A percentile compares a stretch with the other conserved stretches of the same genome.
These are phyloP conservation scores for Cladophialophora bantiana DNA, from an alignment of 2,329 filamentous ascomycete species.

Conservation along the genomic window DNA sequence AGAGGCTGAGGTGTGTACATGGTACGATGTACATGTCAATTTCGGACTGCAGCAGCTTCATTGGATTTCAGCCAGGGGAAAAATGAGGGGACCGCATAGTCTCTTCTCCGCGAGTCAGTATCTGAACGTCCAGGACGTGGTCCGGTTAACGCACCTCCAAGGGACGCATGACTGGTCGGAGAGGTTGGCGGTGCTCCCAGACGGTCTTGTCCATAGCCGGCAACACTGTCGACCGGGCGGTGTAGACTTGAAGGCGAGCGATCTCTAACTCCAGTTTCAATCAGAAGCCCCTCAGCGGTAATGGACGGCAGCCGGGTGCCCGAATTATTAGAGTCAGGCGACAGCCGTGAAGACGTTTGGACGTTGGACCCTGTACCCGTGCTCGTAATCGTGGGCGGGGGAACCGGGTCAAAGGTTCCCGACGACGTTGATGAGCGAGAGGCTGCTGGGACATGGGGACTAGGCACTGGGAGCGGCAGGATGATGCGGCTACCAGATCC, in stretches of 20 bases:
- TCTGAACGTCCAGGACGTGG: slow-evolving; percentile 18
- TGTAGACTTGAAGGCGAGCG: slow-evolving; percentile 25
- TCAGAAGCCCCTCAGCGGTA: slow-evolving; percentile 34
- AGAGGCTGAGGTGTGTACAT: background rate
- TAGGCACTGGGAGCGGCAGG: slow-evolving; percentile 33
- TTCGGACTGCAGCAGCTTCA: slow-evolving; percentile 16
- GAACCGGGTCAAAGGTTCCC: slow-evolving; percentile 26
- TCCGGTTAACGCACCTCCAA: slow-evolving; percentile 33
- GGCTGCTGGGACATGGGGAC: slow-evolving; percentile 21
- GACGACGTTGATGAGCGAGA: slow-evolving; percentile 32
- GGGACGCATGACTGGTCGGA: slow-evolving; percentile 29
- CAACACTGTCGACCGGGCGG: slow-evolving; percentile 14
- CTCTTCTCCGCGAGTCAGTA: slow-evolving; percentile 32
- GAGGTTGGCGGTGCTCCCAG: slow-evolving; percentile 26
- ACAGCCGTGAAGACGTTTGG: slow-evolving; percentile 28
- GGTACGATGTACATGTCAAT: slow-evolving; percentile 7
- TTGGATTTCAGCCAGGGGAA: slow-evolving; percentile 31
- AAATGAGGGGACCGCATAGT: slow-evolving; percentile 24
- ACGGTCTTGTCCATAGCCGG: slow-evolving; percentile 26
- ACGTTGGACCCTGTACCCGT: slow-evolving; percentile 15
- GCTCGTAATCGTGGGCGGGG: slow-evolving; percentile 14
- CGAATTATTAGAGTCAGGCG: slow-evolving; percentile 28
- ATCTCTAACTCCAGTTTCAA: slow-evolving; percentile 25
- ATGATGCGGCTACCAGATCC: slow-evolving; percentile 29
- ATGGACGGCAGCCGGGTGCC: slow-evolving; percentile 37